Evolutionary conservation across 192 early-diverging fungal genomes (phyloP), one percentile per base, ranked within the genome.

Genomic region (Coemansia reversa): DNA sequence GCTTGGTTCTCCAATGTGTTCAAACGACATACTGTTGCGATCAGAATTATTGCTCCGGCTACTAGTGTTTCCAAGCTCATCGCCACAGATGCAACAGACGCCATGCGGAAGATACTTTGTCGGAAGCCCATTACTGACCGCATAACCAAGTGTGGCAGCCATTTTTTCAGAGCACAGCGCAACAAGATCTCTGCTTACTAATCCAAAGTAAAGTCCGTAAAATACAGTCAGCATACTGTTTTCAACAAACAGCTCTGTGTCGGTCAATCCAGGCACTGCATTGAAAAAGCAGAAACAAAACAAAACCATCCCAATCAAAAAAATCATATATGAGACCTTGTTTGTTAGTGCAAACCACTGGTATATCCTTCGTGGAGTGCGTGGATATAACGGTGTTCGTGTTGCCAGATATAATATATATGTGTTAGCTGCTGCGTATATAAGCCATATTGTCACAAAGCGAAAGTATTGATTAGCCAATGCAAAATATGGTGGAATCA

Each of bases 181-280:
- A 14, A 82, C 75, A 48, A 82, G 65, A 52, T 82, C 80, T 20
- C 80, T 75, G 48, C 80, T 78, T 56, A 82, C 59, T 27, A 82
- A 48, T 5, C 75, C 80, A 55, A 78, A 82, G 47, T 78, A 82
- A 54, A 82, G 65, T 16, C 79, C 74, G 30, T 82, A 82, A 28
- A 82, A 75, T 65, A 74, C 54, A 0, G 63, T 62, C 33, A 66
- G 25, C 53, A 76, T 55, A 63, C 68, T 66, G 11, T 11, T 28
- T 19, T 74, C 66, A 14, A 82, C 51, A 30, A 58, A 67, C 14
- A 48, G 25, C 22, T 70, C 80, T 18, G 68, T 66, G 60, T 77
- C 75, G 0, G 80, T 82, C 42, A 71, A 55, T 14, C 72, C 70
- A 6, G 80, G 80, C 51, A 57, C 55, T 14, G 70, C 57, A 56